A percentile compares a stretch with the other conserved stretches of the same genome.
Conservation (phyloP, 2,329 filamentous ascomycete genomes). For the Emydomyces testavorans region DNA sequence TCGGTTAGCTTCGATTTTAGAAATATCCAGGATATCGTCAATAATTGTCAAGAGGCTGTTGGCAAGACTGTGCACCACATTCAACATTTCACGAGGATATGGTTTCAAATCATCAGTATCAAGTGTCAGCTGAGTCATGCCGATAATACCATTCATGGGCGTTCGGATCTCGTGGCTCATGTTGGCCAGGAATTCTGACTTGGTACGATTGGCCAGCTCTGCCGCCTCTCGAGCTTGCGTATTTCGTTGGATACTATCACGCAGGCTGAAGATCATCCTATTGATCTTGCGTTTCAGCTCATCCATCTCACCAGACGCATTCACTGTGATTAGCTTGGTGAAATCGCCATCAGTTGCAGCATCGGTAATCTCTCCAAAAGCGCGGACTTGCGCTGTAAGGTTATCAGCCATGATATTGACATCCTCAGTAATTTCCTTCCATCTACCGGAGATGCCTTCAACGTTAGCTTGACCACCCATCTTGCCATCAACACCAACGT, state of each 20-base stretch:
- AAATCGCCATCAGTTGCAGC: slow-evolving; percentile 94
- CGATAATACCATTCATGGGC: slow-evolving; percentile 95
- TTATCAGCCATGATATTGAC: slow-evolving; percentile 87
- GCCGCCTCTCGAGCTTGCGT: slow-evolving; percentile 91
- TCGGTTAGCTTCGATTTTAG: slow-evolving; percentile 79
- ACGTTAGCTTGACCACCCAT: slow-evolving; percentile 97
- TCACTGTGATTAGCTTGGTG: slow-evolving; percentile 89
- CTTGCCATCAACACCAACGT: slow-evolving; percentile 94
- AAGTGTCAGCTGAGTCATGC: slow-evolving; percentile 92
- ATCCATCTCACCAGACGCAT: slow-evolving; percentile 97
- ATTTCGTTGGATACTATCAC: slow-evolving; percentile 93
- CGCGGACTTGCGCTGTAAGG: slow-evolving; percentile 88
- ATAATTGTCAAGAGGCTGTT: slow-evolving; percentile 96
- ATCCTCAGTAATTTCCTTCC: slow-evolving; percentile 97
- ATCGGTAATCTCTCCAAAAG: slow-evolving; percentile 97
- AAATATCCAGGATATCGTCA: slow-evolving; percentile 62
- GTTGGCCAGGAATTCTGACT: slow-evolving; percentile 95
- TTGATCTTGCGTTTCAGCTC: slow-evolving; percentile 99
- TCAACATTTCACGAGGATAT: slow-evolving; percentile 95
- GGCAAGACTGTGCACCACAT: slow-evolving; percentile 91
- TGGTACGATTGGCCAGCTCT: slow-evolving; percentile 93
- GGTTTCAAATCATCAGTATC: slow-evolving; percentile 91
- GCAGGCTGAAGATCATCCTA: slow-evolving; percentile 92
- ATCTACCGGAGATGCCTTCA: slow-evolving; percentile 79
- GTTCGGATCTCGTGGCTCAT: slow-evolving; percentile 99